Evolutionary conservation across 2,329 filamentous ascomycete genomes (phyloP).

Genomic region (Monosporascus sp.): DNA sequence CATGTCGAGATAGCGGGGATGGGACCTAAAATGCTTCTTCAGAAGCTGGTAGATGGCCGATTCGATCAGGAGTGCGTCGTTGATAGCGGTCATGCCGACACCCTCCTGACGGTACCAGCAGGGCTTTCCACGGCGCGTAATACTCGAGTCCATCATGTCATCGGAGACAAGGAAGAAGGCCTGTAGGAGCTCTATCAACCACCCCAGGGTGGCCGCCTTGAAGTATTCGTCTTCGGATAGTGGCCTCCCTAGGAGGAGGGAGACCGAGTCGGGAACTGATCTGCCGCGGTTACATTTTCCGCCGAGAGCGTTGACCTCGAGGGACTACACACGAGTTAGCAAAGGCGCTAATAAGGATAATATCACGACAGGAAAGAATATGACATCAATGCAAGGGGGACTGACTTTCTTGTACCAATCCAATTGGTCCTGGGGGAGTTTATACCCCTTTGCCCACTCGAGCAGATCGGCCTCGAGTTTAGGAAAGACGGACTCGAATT

Average conservation of each 20-base stretch:
- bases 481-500: constrained; percentile 89
- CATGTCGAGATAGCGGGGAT: constrained; percentile 84
- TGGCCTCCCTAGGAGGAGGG: constrained; percentile 66
- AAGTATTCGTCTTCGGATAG: constrained; percentile 83
- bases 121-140: constrained; percentile 87
- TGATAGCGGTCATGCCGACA: constrained; percentile 95
- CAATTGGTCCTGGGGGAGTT: constrained; percentile 72
- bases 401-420: constrained; percentile 81
- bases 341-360: background rate
- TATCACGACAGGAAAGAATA: background rate
- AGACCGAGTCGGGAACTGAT: constrained; percentile 88
- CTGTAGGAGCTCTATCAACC: constrained; percentile 97
- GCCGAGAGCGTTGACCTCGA: constrained; percentile 82
- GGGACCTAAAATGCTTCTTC: constrained; percentile 86
- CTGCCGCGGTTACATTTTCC: constrained; percentile 99
- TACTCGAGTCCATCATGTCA: constrained; percentile 96
- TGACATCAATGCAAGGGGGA: constrained; percentile 1
- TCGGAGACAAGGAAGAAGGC: constrained; percentile 98
- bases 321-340: constrained; percentile 48
- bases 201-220: constrained; percentile 80
- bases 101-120: constrained; percentile 93
- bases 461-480: constrained; percentile 78
- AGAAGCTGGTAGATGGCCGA: constrained; percentile 83
- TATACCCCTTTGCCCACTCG: constrained; percentile 73
- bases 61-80: constrained; percentile 97